Evolutionary conservation across 2,329 filamentous ascomycete species (phyloP).

Genomic region (Fusarium sp.): DNA sequence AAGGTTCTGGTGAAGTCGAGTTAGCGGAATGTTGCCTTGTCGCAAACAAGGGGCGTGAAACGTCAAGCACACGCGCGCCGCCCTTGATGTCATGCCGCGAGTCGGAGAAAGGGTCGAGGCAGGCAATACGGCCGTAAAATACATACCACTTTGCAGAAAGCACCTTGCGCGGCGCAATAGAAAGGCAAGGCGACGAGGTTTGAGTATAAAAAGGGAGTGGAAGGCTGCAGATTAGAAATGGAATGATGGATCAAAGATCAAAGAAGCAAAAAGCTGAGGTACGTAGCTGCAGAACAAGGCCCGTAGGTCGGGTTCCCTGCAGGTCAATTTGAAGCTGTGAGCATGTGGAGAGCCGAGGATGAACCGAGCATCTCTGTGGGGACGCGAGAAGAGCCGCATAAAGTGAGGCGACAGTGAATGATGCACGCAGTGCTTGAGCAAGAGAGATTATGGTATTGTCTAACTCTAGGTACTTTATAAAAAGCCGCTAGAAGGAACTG

Average conservation of each 20-base stretch:
- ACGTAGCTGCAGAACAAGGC: constrained; percentile 25
- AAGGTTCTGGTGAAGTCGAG: constrained; percentile 11
- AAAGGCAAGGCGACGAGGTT: neutral
- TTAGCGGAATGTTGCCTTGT: constrained; percentile 28
- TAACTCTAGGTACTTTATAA: no score
- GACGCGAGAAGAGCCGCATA: neutral
- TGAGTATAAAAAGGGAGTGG: constrained; percentile 6
- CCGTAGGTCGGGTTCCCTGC: constrained; percentile 20
- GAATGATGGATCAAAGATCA: constrained; percentile 30
- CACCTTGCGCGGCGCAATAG: neutral
- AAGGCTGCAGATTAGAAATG: constrained; percentile 17
- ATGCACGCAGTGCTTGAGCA: neutral
- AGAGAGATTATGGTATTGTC: no score
- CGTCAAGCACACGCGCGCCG: constrained; percentile 15
- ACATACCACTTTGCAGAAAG: constrained; percentile 23
- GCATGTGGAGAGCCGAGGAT: constrained; percentile 43
- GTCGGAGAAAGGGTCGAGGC: constrained; percentile 13
- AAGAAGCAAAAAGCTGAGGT: constrained; percentile 29
- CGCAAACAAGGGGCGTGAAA: constrained; percentile 8
- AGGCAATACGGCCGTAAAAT: neutral
- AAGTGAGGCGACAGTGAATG: neutral
- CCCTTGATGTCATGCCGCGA: constrained; percentile 33
- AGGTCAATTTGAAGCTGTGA: constrained; percentile 7
- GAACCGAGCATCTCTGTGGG: constrained; percentile 28
- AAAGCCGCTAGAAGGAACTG: no score